Percentiles rank a stretch among this genome's conserved stretches.
Evolutionary conservation across 2,329 filamentous ascomycete genomes (phyloP).

Genomic region (Gaeumannomyces tritici): DNA sequence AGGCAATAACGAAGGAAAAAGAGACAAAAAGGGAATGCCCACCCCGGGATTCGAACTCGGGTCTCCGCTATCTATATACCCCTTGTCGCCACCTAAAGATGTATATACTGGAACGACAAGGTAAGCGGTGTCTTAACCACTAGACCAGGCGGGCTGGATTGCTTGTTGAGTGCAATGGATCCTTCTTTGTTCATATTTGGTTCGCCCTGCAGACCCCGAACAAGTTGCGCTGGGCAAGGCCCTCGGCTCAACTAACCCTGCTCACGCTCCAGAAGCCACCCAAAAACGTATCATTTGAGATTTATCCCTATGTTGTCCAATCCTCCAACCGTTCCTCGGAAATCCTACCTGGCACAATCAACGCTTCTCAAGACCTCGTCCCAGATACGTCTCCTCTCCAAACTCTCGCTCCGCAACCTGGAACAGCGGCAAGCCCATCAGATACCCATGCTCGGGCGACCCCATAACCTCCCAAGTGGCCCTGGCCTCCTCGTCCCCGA

Average conservation of each 20-base stretch:
- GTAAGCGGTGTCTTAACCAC: not conserved
- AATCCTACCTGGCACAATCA: not conserved
- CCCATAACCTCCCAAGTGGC: conserved; percentile 14
- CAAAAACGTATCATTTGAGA: no score
- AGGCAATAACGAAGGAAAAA: no score
- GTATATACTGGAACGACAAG: not conserved
- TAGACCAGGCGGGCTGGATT: not conserved
- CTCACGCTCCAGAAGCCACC: no score
- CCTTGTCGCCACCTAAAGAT: no score
- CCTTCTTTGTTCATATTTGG: not conserved
- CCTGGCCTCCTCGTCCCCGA: conserved; percentile 13
- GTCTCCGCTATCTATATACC: not conserved
- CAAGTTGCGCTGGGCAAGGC: no score
- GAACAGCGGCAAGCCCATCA: conserved; percentile 16
- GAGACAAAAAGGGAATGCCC: not conserved
- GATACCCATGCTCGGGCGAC: conserved; percentile 10
- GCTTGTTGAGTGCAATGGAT: not conserved
- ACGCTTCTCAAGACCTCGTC: conserved; percentile 9
- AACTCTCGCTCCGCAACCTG: conserved; percentile 16
- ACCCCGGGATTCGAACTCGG: not conserved
- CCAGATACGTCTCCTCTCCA: conserved; percentile 15
- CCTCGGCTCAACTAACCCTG: no score
- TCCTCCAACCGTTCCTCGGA: no score
- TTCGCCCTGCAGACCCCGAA: not conserved
- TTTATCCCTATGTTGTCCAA: no score